Percentiles rank a stretch among this genome's conserved stretches.
These are phyloP conservation scores for Colletotrichum truncatum DNA, from an alignment of 2,329 filamentous ascomycete genomes.

Conservation along the genomic window DNA sequence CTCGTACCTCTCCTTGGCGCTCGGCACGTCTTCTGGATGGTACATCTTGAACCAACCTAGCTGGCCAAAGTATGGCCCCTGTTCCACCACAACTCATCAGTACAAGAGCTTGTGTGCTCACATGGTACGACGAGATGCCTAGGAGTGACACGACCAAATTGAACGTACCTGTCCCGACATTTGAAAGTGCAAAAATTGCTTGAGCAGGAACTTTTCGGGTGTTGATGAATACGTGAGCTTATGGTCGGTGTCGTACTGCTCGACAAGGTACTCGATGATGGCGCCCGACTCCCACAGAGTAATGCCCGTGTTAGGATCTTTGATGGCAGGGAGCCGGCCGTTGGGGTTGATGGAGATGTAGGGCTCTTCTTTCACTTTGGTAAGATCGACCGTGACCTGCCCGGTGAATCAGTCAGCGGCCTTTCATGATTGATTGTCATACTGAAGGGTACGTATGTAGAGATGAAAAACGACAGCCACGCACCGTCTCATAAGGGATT, in stretches of 20 bases:
- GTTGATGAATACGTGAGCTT: slow-evolving; percentile 37
- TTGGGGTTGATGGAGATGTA: slow-evolving; percentile 44
- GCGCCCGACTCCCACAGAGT: slow-evolving; percentile 41
- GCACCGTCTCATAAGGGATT: slow-evolving; percentile 41
- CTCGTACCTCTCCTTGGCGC: slow-evolving; percentile 41
- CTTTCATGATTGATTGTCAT: not conserved
- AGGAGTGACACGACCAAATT: not conserved
- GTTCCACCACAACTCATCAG: too few species aligned
- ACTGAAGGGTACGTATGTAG: not conserved
- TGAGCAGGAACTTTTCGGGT: slow-evolving; percentile 38
- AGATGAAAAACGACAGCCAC: not conserved
- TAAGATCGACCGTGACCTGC: slow-evolving; percentile 30
- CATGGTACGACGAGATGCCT: not conserved
- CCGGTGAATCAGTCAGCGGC: not conserved
- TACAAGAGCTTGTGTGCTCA: not conserved
- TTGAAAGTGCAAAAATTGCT: slow-evolving; percentile 20
- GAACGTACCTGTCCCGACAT: slow-evolving; percentile 19
- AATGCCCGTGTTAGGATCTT: slow-evolving; percentile 45
- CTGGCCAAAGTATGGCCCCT: slow-evolving; percentile 57
- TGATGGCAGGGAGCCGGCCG: slow-evolving; percentile 43
- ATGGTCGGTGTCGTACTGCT: slow-evolving; percentile 38
- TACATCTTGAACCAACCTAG: slow-evolving; percentile 43
- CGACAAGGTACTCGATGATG: slow-evolving; percentile 42
- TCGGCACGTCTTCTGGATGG: slow-evolving; percentile 39
- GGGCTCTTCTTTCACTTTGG: slow-evolving; percentile 36